Conservation (phyloP, 768 basidiomycete genomes). For the Rhizopogon vinicolor region DNA sequence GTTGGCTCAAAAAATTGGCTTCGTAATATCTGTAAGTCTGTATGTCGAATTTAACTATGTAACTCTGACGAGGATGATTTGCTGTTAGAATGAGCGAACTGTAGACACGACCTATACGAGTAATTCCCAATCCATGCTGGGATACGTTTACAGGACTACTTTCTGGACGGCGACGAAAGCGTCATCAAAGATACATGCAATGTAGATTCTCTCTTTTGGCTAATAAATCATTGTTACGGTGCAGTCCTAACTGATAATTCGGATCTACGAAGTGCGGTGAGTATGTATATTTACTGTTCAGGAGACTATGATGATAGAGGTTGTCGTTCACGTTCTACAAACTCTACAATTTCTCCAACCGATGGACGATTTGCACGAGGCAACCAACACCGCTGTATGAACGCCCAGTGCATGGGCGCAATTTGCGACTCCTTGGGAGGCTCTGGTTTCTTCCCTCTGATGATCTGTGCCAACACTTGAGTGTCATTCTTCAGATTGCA, state of each 20-base stretch:
- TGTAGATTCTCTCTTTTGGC: background rate
- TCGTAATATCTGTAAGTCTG: constrained; percentile 67
- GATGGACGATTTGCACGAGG: too few species aligned
- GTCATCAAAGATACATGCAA: background rate
- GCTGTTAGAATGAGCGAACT: constrained; percentile 66
- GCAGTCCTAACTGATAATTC: background rate
- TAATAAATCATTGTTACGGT: background rate
- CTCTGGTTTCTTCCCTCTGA: too few species aligned
- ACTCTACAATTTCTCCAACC: too few species aligned
- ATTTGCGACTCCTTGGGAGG: too few species aligned
- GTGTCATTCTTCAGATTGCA: too few species aligned
- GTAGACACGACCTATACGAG: constrained; percentile 86
- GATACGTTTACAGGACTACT: constrained; percentile 77
- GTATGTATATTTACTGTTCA: too few species aligned
- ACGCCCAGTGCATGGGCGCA: too few species aligned
- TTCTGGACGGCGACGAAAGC: constrained; percentile 76
- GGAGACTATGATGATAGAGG: too few species aligned
- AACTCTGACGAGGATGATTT: background rate
- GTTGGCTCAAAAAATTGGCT: constrained; percentile 71
- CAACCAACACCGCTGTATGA: too few species aligned
- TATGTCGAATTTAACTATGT: background rate
- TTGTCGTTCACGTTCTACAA: too few species aligned
- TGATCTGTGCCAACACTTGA: too few species aligned
- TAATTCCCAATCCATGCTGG: constrained; percentile 75
- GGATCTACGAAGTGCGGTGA: too few species aligned